Evolutionary conservation across 108 stramenopile species (phyloP).

Genomic region (Conticribra guillardii): DNA sequence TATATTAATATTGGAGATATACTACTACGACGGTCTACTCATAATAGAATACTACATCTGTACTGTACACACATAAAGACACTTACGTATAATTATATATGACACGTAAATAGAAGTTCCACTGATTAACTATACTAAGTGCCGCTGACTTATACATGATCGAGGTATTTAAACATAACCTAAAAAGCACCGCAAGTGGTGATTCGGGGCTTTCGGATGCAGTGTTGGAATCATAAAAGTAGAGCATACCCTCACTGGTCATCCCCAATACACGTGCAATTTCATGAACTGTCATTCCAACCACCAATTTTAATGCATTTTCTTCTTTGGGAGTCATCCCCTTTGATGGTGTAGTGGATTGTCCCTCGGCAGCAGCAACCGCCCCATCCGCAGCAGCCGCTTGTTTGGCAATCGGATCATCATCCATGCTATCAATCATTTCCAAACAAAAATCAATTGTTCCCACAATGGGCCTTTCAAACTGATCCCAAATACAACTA

Average conservation of each 20-base stretch:
- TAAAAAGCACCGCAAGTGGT: too few species aligned
- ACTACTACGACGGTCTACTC: too few species aligned
- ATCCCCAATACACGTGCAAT: slow-evolving; percentile 30
- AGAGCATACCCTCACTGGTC: slow-evolving; percentile 7
- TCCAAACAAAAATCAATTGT: slow-evolving; percentile 41
- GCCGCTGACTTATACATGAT: too few species aligned
- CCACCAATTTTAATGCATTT: neutral
- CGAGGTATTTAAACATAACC: too few species aligned
- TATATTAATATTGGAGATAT: too few species aligned
- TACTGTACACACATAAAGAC: too few species aligned
- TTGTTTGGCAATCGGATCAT: neutral
- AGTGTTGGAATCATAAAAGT: slow-evolving; percentile 9
- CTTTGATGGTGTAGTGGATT: too few species aligned
- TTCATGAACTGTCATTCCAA: slow-evolving; percentile 16
- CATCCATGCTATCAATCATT: neutral
- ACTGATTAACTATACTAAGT: too few species aligned
- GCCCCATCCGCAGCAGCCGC: neutral
- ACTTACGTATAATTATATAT: too few species aligned
- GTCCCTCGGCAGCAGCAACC: too few species aligned
- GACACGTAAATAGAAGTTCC: too few species aligned
- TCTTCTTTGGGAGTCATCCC: neutral
- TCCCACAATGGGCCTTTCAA: slow-evolving; percentile 39
- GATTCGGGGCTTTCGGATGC: slow-evolving; percentile 9
- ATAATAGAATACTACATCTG: too few species aligned
- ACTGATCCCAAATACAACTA: slow-evolving; percentile 29